phyloP scores from a whole-genome alignment of 306 rosid genomes.

The Gillenia trifoliata region DNA sequence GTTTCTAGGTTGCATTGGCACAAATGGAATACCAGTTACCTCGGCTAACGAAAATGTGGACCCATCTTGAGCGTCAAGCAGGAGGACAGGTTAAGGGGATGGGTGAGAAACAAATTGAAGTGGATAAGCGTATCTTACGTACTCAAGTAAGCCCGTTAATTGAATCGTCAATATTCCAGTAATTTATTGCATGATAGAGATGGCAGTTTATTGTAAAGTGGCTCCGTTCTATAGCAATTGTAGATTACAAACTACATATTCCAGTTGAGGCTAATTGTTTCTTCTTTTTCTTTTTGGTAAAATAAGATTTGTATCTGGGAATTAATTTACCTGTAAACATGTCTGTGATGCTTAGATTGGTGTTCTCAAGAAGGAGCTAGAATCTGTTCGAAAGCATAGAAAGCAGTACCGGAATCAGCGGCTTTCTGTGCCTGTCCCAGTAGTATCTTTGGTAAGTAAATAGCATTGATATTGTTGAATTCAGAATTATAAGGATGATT shows the following conservation, averaged over 20 bases:
- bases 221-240: background rate
- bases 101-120: constrained; percentile 99
- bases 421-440: constrained; percentile 81
- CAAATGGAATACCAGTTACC: constrained; percentile 99
- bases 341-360: constrained; percentile 64
- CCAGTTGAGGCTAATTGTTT: background rate
- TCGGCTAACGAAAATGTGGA: constrained; percentile 95
- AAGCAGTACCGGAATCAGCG: constrained; percentile 88
- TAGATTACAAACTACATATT: background rate
- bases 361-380: constrained; percentile 66
- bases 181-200: background rate
- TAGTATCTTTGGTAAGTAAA: constrained; percentile 76
- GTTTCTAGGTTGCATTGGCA: constrained; percentile 80
- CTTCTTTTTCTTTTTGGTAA: background rate
- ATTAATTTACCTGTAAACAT: constrained; percentile 12
- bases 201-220: background rate
- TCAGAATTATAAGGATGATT: background rate
- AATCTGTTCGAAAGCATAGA: constrained; percentile 83
- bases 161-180: background rate
- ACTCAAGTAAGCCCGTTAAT: constrained; percentile 61
- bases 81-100: constrained; percentile 98
- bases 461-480: constrained; percentile 3
- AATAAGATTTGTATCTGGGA: background rate
- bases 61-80: constrained; percentile 97
- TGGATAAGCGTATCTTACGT: constrained; percentile 91